phyloP scores from a whole-genome alignment of 352 stramenopile genomes.

The Pythium guiyangense region DNA sequence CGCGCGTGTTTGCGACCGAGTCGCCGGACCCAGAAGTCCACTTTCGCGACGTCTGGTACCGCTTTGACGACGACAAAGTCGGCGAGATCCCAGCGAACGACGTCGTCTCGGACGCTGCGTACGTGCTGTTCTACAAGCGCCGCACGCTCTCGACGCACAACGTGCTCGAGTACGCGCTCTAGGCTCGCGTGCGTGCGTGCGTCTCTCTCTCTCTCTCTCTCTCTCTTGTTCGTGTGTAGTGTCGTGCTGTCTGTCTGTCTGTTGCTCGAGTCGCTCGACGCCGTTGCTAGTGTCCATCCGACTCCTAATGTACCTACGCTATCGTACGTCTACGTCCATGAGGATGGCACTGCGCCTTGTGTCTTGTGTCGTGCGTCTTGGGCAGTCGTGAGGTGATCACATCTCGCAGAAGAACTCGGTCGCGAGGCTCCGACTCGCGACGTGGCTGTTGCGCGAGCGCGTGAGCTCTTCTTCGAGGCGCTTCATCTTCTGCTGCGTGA shows the following conservation, averaged over 20 bases:
- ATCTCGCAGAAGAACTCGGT: conserved; percentile 71
- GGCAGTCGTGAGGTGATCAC: conserved; percentile 12
- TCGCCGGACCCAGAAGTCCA: conserved; percentile 29
- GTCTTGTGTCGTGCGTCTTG: no score
- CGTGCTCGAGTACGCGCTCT: conserved; percentile 61
- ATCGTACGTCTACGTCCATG: no score
- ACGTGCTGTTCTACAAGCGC: conserved; percentile 92
- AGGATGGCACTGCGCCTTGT: no score
- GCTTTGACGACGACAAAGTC: conserved; percentile 83
- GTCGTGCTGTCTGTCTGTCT: background rate
- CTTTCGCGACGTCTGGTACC: conserved; percentile 65
- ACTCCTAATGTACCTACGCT: no score
- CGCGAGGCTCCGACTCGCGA: conserved; percentile 38
- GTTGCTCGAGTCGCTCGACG: no score
- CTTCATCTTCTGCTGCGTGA: conserved; percentile 46
- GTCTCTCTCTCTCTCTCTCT: no score
- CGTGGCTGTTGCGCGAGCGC: conserved; percentile 38
- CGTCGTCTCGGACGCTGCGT: conserved; percentile 80
- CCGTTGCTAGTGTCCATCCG: no score
- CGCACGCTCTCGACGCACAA: conserved; percentile 67
- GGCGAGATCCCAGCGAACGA: conserved; percentile 64
- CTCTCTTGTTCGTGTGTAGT: background rate
- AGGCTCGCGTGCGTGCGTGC: conserved; percentile 1
- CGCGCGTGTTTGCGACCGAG: conserved; percentile 34
- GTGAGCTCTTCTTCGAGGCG: conserved; percentile 57